Percentiles rank a stretch among this genome's conserved stretches.
phyloP scores from a whole-genome alignment of 176 grass and related monocot genomes.

The Zea luxurians region DNA sequence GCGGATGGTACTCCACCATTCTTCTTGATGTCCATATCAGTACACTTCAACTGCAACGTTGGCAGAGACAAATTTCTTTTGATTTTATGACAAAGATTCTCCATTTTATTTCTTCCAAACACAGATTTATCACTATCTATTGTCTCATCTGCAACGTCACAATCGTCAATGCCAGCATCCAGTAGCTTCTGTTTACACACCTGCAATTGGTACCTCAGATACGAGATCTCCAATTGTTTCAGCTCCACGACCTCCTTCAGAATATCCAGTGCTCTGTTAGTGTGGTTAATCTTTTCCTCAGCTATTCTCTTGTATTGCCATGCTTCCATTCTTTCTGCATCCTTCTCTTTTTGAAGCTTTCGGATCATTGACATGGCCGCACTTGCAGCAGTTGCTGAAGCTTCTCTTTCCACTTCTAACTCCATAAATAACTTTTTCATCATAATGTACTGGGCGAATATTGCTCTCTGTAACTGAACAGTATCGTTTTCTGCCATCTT shows the following conservation, averaged over 20 bases:
- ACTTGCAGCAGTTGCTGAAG: slow-evolving; percentile 72
- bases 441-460: slow-evolving; percentile 82
- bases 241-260: slow-evolving; percentile 68
- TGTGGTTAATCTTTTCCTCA: slow-evolving; percentile 82
- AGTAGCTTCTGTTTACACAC: slow-evolving; percentile 62
- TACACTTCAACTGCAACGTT: slow-evolving; percentile 40
- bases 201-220: slow-evolving; percentile 65
- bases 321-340: slow-evolving; percentile 86
- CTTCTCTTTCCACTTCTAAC: slow-evolving; percentile 88
- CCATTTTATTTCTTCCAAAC: slow-evolving; percentile 17
- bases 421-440: slow-evolving; percentile 82
- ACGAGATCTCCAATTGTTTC: slow-evolving; percentile 81
- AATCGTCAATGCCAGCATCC: slow-evolving; percentile 47
- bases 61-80: slow-evolving; percentile 70
- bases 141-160: slow-evolving; percentile 45
- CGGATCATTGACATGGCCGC: slow-evolving; percentile 75
- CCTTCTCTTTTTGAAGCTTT: slow-evolving; percentile 89
- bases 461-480: slow-evolving; percentile 56
- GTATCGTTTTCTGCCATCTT: slow-evolving; percentile 66
- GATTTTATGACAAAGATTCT: slow-evolving; percentile 43
- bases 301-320: slow-evolving; percentile 85
- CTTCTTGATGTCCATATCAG: slow-evolving; percentile 45
- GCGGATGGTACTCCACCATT: slow-evolving; percentile 33
- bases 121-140: slow-evolving; percentile 37
- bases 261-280: slow-evolving; percentile 50